These are phyloP conservation scores for Elongisporangium prolatum DNA, from an alignment of 352 stramenopile species.

Conservation along the genomic window DNA sequence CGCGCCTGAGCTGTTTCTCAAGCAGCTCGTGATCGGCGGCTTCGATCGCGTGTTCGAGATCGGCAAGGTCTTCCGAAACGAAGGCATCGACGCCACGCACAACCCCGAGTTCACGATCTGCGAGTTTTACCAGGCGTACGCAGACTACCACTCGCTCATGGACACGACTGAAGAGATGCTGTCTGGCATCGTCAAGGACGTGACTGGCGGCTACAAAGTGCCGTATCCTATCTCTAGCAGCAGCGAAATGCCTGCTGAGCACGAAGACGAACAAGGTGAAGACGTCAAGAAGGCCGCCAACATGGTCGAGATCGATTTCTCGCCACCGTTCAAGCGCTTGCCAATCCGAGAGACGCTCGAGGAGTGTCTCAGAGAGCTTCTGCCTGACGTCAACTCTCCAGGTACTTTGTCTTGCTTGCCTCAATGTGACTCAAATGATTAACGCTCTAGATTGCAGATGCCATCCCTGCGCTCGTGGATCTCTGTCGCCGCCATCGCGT, in stretches of 20 bases:
- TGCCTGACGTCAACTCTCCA: slow-evolving; percentile 63
- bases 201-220: slow-evolving; percentile 95
- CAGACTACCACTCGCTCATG: slow-evolving; percentile 99
- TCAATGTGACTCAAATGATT: not conserved
- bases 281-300: slow-evolving; percentile 1
- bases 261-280: slow-evolving; percentile 11
- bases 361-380: slow-evolving; percentile 71
- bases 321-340: slow-evolving; percentile 96
- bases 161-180: slow-evolving; percentile 97
- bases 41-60: slow-evolving; percentile 99
- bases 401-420: too few relatives aligned
- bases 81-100: slow-evolving; percentile 97
- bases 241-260: not conserved
- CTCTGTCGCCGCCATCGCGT: slow-evolving; percentile 87
- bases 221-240: slow-evolving; percentile 89
- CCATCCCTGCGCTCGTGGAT: slow-evolving; percentile 68
- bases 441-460: slow-evolving; percentile 24
- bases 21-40: slow-evolving; percentile 93
- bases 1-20: slow-evolving; percentile 98
- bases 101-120: slow-evolving; percentile 99
- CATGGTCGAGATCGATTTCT: slow-evolving; percentile 96
- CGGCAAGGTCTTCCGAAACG: slow-evolving; percentile 98
- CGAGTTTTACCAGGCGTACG: slow-evolving; percentile 99
- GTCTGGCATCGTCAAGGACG: slow-evolving; percentile 95
- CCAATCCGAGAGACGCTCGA: slow-evolving; percentile 96